A percentile compares a stretch with the other conserved stretches of the same genome.
phyloP scores from a whole-genome alignment of 2,329 filamentous ascomycete species.

The Penicillium sp. region DNA sequence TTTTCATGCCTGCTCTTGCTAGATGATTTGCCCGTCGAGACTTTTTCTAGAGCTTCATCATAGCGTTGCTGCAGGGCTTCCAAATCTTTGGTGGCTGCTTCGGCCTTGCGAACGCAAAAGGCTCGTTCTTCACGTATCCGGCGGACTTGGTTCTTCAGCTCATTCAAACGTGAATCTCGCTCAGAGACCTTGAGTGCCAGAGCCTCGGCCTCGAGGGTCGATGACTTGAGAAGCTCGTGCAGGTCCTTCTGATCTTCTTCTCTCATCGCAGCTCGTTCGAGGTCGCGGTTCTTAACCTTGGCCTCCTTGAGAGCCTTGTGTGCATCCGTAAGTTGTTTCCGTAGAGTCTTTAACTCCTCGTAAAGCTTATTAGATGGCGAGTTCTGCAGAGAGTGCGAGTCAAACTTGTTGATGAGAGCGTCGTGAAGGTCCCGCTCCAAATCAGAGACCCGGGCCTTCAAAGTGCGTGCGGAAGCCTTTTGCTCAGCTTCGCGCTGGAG shows the following conservation, averaged over 20 bases:
- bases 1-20: conserved; percentile 50
- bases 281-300: conserved; percentile 47
- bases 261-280: conserved; percentile 48
- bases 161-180: conserved; percentile 62
- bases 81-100: conserved; percentile 40
- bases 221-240: conserved; percentile 46
- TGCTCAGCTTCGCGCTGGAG: conserved; percentile 62
- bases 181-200: conserved; percentile 69
- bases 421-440: conserved; percentile 66
- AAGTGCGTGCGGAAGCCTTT: conserved; percentile 58
- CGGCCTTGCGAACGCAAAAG: conserved; percentile 39
- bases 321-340: conserved; percentile 57
- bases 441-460: conserved; percentile 62
- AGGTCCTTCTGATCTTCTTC: conserved; percentile 44
- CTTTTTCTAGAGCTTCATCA: conserved; percentile 56
- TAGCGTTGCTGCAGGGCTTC: conserved; percentile 55
- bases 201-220: conserved; percentile 53
- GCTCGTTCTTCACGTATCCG: conserved; percentile 50
- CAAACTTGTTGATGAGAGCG: conserved; percentile 50
- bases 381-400: conserved; percentile 51
- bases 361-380: conserved; percentile 43
- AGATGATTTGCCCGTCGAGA: conserved; percentile 36
- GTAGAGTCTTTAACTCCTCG: conserved; percentile 56
- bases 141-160: conserved; percentile 58
- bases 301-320: conserved; percentile 58